Evolutionary conservation across 768 basidiomycete genomes (phyloP), one percentile per base, ranked within the genome.

Genomic region (Royoungia palumana): DNA sequence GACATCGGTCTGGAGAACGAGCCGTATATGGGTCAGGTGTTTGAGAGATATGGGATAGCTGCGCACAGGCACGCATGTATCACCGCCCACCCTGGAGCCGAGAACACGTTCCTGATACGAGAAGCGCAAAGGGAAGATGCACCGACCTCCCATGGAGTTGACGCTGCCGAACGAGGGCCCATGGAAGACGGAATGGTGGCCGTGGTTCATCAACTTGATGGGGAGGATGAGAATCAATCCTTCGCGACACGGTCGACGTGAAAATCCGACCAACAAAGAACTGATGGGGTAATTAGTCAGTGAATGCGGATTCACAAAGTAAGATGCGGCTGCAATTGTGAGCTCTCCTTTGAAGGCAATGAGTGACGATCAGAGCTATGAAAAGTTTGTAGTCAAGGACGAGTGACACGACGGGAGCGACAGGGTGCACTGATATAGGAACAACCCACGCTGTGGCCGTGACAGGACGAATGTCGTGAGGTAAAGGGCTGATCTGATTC

Each of bases 1-100:
- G 49, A 75, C 32, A 75, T 72, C 8, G 55, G 72, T 36, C 56
- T 76, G 34, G 75, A 73, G 54, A 67, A 62, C 32, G 59, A 72
- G 28, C 50, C 28, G 3, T 56, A 56, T 21, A 69, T 71, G 62
- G 65, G 68, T 5, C 55, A 34, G 12, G 36, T 24, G 4, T 76
- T 76, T 49, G 49, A 47, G 35, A 32, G 17, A 13, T 61, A 64
- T 35, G 58, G 56, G 2, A 71, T 76, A 54, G 37, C 44, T 28
- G 50, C 62, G 0, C 28, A 54, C 12, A 71, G 67, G 14, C 67
- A 72, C 17, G 75, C 72, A 4, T 76, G 75, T 48, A 63, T 75
- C 51, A 74, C 73, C 13, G 65, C 72, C 13, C 64, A 43, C 35
- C 49, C 58, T 14, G 64, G 71, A 16, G 47, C 53, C 11, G 59